A percentile compares a stretch with the other conserved stretches of the same genome.
Evolutionary conservation across 192 early-diverging fungal genomes (phyloP).

Genomic region (Coemansia sp.): DNA sequence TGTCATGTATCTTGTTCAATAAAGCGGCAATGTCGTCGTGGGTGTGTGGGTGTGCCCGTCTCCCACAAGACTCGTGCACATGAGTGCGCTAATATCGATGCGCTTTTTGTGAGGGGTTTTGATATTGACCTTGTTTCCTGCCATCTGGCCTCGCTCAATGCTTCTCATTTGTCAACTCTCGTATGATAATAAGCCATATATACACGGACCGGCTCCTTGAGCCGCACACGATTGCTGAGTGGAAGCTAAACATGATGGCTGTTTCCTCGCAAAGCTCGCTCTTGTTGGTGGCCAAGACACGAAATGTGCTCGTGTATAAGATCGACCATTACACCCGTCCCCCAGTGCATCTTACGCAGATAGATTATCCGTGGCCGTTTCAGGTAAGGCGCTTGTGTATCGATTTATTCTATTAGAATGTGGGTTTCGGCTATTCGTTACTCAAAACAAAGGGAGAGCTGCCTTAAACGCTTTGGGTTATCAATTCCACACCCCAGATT

Average conservation of each 20-base stretch:
- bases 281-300: conserved; percentile 24
- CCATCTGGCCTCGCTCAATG: neutral
- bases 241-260: conserved; percentile 42
- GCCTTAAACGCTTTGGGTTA: no score
- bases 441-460: neutral
- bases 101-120: neutral
- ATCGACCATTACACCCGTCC: conserved; percentile 28
- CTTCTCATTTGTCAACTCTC: neutral
- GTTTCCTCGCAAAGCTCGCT: conserved; percentile 23
- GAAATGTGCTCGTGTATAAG: conserved; percentile 13
- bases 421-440: neutral
- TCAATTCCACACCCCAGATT: neutral
- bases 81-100: neutral
- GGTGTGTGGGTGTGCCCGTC: neutral
- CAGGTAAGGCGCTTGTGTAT: conserved; percentile 5
- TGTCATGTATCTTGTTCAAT: no score
- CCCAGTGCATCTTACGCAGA: conserved; percentile 11
- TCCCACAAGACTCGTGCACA: neutral
- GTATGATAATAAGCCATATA: conserved; percentile 21
- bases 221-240: neutral
- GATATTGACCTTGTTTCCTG: neutral
- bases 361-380: conserved; percentile 15
- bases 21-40: no score
- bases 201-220: conserved; percentile 33
- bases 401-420: neutral